Base-by-base conservation (phyloP, 2,329 filamentous ascomycete genomes). In the Colletotrichum sp. region DNA sequence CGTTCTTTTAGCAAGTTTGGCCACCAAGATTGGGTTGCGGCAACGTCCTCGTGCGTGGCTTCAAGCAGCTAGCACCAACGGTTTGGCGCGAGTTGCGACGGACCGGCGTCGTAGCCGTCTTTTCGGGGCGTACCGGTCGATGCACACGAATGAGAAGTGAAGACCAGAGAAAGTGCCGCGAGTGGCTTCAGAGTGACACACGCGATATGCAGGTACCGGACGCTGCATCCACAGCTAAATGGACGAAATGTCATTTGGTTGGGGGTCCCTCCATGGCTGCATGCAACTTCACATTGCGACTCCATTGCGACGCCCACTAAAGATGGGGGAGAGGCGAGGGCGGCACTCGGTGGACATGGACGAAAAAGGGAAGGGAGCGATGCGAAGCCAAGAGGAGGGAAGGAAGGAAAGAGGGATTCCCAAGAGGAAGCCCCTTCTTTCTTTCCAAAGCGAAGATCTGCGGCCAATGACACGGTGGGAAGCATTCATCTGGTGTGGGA, bases 181-280 rank as follows among this genome's bases (percentile, higher is more conserved):
- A 25, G 70, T 75, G 73, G 73, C 73, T 68, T 68, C 62, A 48
- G 22, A 52, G 64, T 75, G 70, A 68, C 73, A 71, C 67, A 67
- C 32, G 64, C 70, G 52, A 73, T 25, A 73, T 75, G 73, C 73
- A 75, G 73, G 73, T 75, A 75, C 73, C 22, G 28, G n/a, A 52
- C 12, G n/a, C 66, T 74, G 58, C 43, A 64, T 43, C 60, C 60
- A 68, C 56, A 61, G 25, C 16, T 32, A 16, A 36, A 56, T 56
- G 43, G 25, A 34, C n/a, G 43, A 52, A 52, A 52, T 52, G 43
- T 13, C 25, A 60, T 60, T 12, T 32, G 22, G 28, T 34, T 43
- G 56, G 72, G 62, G 61, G 56, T 27, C 34, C 28, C 30, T 18
- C 30, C 39, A 61, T 52, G 43, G 25, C 55, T 58, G 55, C 27